Evolutionary conservation across 306 rosid species (phyloP), one percentile per base, ranked within the genome.

Genomic region (Cyclanthera cordifolia): DNA sequence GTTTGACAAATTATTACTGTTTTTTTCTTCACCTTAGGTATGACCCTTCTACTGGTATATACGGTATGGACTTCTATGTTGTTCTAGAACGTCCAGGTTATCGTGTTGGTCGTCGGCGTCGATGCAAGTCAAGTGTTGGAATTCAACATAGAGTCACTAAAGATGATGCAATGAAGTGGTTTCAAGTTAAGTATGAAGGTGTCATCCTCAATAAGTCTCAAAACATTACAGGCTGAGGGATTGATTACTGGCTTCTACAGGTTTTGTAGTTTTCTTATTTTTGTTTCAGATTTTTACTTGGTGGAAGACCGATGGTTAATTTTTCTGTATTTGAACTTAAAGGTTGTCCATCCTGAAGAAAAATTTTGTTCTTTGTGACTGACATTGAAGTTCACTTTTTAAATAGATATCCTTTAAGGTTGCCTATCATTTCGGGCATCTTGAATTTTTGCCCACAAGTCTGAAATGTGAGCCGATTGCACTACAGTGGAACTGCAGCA

Each of bases 111-210:
- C 79, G 85, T 28, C 85, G 86, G 30, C 83, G 83, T 13, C 60
- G 82, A 47, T 81, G 86, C 80, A 86, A 86, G 82, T 72, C 91
- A 2, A 55, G 73, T 0, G 82, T 86, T 74, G 88, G 91, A 53
- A 84, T 84, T 73, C 85, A 86, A 58, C 84, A 84, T 60, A 77
- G 85, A 66, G 87, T 82, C 17, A 86, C 85, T 7, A 84, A 84
- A 72, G 88, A 86, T 8, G 87, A 82, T 17, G 69, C 91, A 30
- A 86, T 82, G 91, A 86, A 84, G 78, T 79, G 85, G 86, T 86
- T 86, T 77, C 88, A 83, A 71, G 86, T 86, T 64, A 85, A 81
- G 69, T 85, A 79, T 59, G 88, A 83, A 79, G 90, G 83, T 45
- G 86, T 86, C 34, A 84, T 86, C 25, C 83, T 86, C n/a, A 86